Evolutionary conservation across 2,329 filamentous ascomycete genomes (phyloP).

Genomic region (Sporothrix inflata): DNA sequence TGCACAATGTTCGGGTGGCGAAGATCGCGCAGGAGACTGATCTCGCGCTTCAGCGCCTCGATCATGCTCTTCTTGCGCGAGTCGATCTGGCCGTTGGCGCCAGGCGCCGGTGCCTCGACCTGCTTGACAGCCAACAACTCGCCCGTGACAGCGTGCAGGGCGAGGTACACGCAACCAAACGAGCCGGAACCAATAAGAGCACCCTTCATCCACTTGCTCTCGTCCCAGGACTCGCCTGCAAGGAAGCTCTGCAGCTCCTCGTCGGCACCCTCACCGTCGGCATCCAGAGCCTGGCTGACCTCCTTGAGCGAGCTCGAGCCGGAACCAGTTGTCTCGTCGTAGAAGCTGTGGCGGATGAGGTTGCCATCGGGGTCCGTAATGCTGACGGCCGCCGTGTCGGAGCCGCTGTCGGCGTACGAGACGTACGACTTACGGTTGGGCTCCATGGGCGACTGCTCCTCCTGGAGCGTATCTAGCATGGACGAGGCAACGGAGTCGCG

Average conservation of each 20-base stretch:
- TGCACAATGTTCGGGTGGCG: constrained; percentile 98
- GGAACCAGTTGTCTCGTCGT: constrained; percentile 73
- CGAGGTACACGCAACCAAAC: constrained; percentile 93
- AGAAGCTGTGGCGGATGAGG: constrained; percentile 74
- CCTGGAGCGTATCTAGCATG: constrained; percentile 84
- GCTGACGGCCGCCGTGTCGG: constrained; percentile 70
- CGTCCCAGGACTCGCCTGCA: constrained; percentile 90
- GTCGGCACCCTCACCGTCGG: constrained; percentile 90
- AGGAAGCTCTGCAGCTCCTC: constrained; percentile 89
- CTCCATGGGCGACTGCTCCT: constrained; percentile 80
- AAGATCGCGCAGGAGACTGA: constrained; percentile 87
- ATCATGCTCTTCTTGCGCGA: constrained; percentile 98
- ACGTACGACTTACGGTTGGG: constrained; percentile 94
- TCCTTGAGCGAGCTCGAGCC: constrained; percentile 77
- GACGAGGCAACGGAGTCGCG: constrained; percentile 89
- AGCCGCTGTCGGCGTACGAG: constrained; percentile 77
- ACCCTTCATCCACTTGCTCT: constrained; percentile 99
- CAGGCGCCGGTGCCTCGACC: constrained; percentile 83
- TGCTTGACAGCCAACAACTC: constrained; percentile 99
- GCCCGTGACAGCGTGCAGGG: constrained; percentile 91
- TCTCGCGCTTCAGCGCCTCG: constrained; percentile 94
- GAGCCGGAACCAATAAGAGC: constrained; percentile 95
- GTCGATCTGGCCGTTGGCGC: constrained; percentile 79
- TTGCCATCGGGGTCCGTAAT: constrained; percentile 79
- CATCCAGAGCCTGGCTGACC: constrained; percentile 79